These are phyloP conservation scores for Yarrowia bubula DNA, from an alignment of 805 yeast species.

Conservation along the genomic window DNA sequence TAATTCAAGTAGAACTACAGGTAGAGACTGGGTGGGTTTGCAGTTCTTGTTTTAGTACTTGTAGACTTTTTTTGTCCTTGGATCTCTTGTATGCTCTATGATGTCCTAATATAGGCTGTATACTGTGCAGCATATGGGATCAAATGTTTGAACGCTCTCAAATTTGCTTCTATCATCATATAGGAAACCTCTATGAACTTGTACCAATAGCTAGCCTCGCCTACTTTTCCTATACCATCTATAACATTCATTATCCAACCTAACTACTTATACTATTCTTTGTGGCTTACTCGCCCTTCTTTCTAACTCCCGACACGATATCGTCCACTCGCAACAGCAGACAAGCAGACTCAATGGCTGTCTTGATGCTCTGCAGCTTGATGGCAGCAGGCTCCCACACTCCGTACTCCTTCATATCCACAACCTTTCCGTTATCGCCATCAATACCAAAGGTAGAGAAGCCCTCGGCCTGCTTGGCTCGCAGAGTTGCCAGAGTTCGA, in stretches of 20 bases:
- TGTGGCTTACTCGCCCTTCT: conserved; percentile 32
- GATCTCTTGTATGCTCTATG: too few relatives aligned
- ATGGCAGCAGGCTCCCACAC: conserved; percentile 99
- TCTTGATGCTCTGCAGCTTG: conserved; percentile 93
- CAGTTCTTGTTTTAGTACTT: too few relatives aligned
- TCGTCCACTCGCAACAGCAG: conserved; percentile 93
- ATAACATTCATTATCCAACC: conserved; percentile 4
- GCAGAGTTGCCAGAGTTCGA: conserved; percentile 78
- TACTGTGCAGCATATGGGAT: too few relatives aligned
- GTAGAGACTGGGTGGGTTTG: too few relatives aligned
- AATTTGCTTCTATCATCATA: too few relatives aligned
- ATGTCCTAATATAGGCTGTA: too few relatives aligned
- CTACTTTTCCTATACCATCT: not conserved
- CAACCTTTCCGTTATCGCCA: conserved; percentile 91
- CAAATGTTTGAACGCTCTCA: too few relatives aligned
- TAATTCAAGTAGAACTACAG: too few relatives aligned
- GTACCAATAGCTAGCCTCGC: too few relatives aligned
- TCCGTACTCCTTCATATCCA: conserved; percentile 93
- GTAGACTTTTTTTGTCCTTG: too few relatives aligned
- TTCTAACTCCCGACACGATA: conserved; percentile 93
- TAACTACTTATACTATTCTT: not conserved
- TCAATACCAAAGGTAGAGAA: conserved; percentile 83
- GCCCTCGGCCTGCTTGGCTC: conserved; percentile 96
- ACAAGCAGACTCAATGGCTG: conserved; percentile 97
- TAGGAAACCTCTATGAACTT: too few relatives aligned